Percentiles rank a stretch among this genome's conserved stretches.
Evolutionary conservation across 2,329 filamentous ascomycete genomes (phyloP).

Genomic region (Aureobasidium sp.): DNA sequence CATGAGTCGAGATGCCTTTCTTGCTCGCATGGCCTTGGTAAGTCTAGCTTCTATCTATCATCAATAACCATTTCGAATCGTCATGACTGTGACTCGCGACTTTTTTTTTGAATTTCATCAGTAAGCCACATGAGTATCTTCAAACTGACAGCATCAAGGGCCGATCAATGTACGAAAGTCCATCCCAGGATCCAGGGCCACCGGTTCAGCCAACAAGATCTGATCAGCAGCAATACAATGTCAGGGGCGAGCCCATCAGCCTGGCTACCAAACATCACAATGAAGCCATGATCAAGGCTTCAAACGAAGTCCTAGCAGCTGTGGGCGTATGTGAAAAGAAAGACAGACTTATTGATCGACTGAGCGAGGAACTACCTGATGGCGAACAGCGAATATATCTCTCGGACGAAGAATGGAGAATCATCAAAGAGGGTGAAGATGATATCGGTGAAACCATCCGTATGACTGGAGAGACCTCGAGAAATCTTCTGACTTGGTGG

Average conservation of each 20-base stretch:
- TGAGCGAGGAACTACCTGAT: not conserved
- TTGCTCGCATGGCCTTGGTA: slow-evolving; percentile 36
- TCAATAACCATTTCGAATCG: no score
- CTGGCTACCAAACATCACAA: slow-evolving; percentile 43
- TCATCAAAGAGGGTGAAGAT: slow-evolving; percentile 22
- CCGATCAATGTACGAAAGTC: slow-evolving; percentile 43
- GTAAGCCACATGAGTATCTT: not conserved
- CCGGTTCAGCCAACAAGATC: not conserved
- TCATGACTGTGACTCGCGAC: no score
- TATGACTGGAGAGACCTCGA: slow-evolving; percentile 14
- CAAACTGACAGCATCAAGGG: slow-evolving; percentile 32
- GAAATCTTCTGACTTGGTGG: slow-evolving; percentile 22
- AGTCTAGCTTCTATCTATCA: not conserved
- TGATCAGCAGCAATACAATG: slow-evolving; percentile 47
- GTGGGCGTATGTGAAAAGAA: slow-evolving; percentile 53
- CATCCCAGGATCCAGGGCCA: not conserved
- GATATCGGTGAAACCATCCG: slow-evolving; percentile 21
- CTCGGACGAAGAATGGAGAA: slow-evolving; percentile 12
- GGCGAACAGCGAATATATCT: not conserved
- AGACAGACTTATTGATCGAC: slow-evolving; percentile 18
- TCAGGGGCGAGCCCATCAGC: slow-evolving; percentile 49
- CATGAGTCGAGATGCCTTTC: slow-evolving; percentile 36
- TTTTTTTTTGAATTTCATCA: not conserved
- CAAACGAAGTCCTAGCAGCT: slow-evolving; percentile 53
- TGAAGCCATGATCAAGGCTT: slow-evolving; percentile 46